phyloP scores from a whole-genome alignment of 257 asterid species.

The Solanum okadae region DNA sequence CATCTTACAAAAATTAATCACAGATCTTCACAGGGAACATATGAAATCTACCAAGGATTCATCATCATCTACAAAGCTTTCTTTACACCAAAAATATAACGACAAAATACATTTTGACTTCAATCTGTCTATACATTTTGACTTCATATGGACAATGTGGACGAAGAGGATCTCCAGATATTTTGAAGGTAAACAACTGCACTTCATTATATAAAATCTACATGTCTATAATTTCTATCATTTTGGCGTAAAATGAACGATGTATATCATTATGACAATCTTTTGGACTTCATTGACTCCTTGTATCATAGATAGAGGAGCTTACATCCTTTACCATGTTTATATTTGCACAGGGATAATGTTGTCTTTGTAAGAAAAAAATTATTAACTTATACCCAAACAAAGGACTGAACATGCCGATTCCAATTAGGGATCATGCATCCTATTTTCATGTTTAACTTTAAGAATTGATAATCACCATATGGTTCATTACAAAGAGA shows the following conservation, averaged over 20 bases:
- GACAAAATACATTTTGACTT: background rate
- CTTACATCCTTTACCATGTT: background rate
- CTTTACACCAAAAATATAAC: background rate
- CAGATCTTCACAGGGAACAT: background rate
- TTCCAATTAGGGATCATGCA: background rate
- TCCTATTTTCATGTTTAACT: background rate
- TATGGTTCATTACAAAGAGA: background rate
- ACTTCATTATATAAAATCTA: background rate
- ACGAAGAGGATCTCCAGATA: background rate
- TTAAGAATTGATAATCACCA: background rate
- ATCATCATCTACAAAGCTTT: background rate
- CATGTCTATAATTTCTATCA: background rate
- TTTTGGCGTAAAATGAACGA: background rate
- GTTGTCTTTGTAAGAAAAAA: background rate
- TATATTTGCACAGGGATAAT: background rate
- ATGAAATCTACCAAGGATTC: background rate
- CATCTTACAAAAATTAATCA: background rate
- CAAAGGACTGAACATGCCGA: background rate
- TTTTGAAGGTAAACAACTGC: background rate
- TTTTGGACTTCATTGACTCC: background rate
- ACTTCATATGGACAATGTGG: background rate
- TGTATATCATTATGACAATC: background rate
- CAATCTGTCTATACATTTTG: background rate
- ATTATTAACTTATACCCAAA: background rate
- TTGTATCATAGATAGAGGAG: background rate